Conservation (phyloP, 78 protist species). For the Dictyostelium brefeldianum region DNA sequence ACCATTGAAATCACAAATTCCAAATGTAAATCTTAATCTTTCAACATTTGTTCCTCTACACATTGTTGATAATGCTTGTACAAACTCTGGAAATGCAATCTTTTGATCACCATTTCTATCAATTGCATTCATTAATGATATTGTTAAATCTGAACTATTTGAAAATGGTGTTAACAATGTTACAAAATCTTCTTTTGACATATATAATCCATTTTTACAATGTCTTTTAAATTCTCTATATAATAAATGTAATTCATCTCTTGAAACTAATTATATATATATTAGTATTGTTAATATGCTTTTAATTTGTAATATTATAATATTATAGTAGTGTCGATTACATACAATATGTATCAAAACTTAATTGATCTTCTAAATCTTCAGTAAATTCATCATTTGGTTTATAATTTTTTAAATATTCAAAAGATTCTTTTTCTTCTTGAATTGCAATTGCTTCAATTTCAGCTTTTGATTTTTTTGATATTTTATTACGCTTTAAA, state of each 20-base stretch:
- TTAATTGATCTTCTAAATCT: conserved; percentile 27
- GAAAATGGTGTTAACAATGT: not conserved
- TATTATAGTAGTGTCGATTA: no score
- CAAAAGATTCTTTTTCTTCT: not conserved
- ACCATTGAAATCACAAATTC: conserved; percentile 65
- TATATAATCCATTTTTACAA: conserved; percentile 4
- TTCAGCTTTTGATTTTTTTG: not conserved
- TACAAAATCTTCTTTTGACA: conserved; percentile 30
- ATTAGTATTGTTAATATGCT: not conserved
- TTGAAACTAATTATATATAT: conserved; percentile 3
- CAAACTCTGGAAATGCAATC: conserved; percentile 80
- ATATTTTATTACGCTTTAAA: not conserved
- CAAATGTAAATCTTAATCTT: conserved; percentile 75
- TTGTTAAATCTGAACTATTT: conserved; percentile 24
- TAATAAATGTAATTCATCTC: conserved; percentile 35
- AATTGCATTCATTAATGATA: conserved; percentile 46
- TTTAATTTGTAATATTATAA: not conserved
- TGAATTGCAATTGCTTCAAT: not conserved
- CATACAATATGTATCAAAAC: conserved; percentile 54
- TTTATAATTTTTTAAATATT: conserved; percentile 7
- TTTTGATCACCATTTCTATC: conserved; percentile 65
- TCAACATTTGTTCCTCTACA: conserved; percentile 71
- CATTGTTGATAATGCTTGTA: conserved; percentile 81
- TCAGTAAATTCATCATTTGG: not conserved
- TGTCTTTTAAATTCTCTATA: conserved; percentile 45